Base-by-base conservation (phyloP, 768 basidiomycete species). In the Pseudohyphozyma bogoriensis region DNA sequence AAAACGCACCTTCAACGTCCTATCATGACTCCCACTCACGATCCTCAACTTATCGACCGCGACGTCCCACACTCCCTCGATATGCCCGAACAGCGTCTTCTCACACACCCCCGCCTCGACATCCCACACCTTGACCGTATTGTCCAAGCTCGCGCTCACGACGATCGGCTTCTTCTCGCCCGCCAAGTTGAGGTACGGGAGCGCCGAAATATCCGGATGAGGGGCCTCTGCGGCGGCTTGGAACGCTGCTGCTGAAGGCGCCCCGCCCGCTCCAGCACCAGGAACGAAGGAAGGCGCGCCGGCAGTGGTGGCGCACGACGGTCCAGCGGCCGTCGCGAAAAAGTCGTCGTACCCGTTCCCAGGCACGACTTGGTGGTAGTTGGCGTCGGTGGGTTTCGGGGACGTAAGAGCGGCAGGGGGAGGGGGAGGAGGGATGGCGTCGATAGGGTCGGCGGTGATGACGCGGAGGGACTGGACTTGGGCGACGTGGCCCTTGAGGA, bases 61-160 rank as follows among this genome's bases (percentile, higher is more conserved):
- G 33, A 97, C 86, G 4, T 84, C 85, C 95, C 95, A 99, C 22
- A 99, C 90, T 56, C 95, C 95, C 72, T 99, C 95, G 68, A 97
- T 91, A 73, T 96, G 92, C 2, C 75, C 95, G 73, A 99, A 99
- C 63, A 92, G 80, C 44, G 95, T 96, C 69, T 81, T 78, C 51
- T 81, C 76, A 28, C 83, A 79, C 69, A 84, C 82, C 42, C 85
- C 89, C 2, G 84, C 81, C 68, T 92, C 89, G 31, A 97, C 82
- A 70, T 97, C 90, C 95, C 95, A 99, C 44, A 92, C 70, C 73
- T 88, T 90, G 76, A 97, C 85, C 33, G 92, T 96, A 71, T 96
- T 66, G 55, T 67, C 65, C 63, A 68, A 53, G 10, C 55, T 59
- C 13, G 68, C 67, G 16, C 60, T 58, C 62, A 95, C 82, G 58